Conservation (phyloP, 306 rosid genomes). For the Astragalus glycyphyllos region DNA sequence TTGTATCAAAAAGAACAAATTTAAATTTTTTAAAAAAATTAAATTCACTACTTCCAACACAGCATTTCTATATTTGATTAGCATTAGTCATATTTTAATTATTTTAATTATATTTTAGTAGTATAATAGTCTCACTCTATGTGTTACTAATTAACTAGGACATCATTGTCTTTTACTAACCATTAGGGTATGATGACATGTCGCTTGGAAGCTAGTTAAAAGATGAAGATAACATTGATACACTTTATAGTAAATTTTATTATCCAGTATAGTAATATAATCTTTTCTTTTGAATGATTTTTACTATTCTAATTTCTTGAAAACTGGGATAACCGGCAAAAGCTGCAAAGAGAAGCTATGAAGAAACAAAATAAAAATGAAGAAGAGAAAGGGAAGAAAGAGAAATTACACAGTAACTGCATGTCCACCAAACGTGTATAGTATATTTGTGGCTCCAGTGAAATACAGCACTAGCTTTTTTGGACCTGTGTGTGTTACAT, state of each 20-base stretch:
- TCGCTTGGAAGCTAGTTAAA: slow-evolving; percentile 16
- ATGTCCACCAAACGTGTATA: slow-evolving; percentile 99
- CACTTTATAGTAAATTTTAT: slow-evolving; percentile 22
- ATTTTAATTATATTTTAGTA: slow-evolving; percentile 27
- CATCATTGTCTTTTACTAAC: slow-evolving; percentile 28
- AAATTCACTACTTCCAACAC: no score
- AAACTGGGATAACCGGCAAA: slow-evolving; percentile 55
- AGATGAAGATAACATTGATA: slow-evolving; percentile 26
- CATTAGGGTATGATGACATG: slow-evolving; percentile 44
- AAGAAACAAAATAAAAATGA: slow-evolving; percentile 27
- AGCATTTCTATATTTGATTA: no score
- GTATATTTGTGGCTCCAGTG: slow-evolving; percentile 97
- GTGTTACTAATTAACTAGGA: slow-evolving; percentile 13
- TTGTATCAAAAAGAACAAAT: no score
- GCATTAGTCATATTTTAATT: no score
- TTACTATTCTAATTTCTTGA: slow-evolving; percentile 41
- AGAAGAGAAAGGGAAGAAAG: neutral
- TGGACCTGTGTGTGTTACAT: slow-evolving; percentile 80
- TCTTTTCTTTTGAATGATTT: slow-evolving; percentile 31
- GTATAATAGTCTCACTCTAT: neutral
- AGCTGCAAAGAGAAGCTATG: slow-evolving; percentile 59
- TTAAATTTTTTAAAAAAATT: no score
- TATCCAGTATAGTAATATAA: neutral
- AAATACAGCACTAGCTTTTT: slow-evolving; percentile 80
- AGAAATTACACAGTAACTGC: slow-evolving; percentile 89